A percentile compares a stretch with the other conserved stretches of the same genome.
Evolutionary conservation across 495 filamentous ascomycete species (phyloP).

Genomic region (Rhypophila decipiens): DNA sequence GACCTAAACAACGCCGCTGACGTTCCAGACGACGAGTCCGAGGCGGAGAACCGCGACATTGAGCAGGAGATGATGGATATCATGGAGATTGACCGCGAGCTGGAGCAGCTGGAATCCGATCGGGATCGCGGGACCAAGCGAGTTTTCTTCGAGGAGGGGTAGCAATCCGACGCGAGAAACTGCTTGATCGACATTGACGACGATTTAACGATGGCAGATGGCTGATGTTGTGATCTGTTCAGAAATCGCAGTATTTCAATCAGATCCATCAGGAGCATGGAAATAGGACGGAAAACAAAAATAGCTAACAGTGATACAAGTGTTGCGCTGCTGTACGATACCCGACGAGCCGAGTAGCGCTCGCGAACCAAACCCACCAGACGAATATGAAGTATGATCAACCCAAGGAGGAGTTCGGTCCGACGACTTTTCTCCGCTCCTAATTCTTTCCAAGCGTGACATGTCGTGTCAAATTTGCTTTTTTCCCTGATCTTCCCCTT

Average conservation of each 20-base stretch:
- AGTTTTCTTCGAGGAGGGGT: conserved; percentile 41
- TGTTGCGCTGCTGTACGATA: conserved; percentile 30
- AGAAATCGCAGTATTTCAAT: too few relatives aligned
- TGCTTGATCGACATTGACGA: too few relatives aligned
- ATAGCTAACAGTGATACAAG: neutral
- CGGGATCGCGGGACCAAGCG: conserved; percentile 39
- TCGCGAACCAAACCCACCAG: conserved; percentile 1
- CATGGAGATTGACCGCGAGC: conserved; percentile 48
- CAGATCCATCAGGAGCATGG: too few relatives aligned
- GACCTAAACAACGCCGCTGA: conserved; percentile 37
- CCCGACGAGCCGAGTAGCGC: conserved; percentile 14
- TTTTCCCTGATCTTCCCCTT: neutral
- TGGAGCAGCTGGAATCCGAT: conserved; percentile 40
- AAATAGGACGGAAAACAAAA: too few relatives aligned
- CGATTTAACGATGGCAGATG: too few relatives aligned
- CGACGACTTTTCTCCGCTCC: neutral
- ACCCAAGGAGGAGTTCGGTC: neutral
- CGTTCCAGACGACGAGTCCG: conserved; percentile 34
- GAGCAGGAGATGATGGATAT: conserved; percentile 50
- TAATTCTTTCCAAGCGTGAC: too few relatives aligned
- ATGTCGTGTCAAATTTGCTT: neutral
- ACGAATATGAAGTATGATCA: conserved; percentile 6
- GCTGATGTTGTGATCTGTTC: too few relatives aligned
- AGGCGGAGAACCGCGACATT: conserved; percentile 40
- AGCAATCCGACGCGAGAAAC: too few relatives aligned